These are phyloP conservation scores for Letharia columbiana DNA, from an alignment of 495 filamentous ascomycete species.

Conservation along the genomic window DNA sequence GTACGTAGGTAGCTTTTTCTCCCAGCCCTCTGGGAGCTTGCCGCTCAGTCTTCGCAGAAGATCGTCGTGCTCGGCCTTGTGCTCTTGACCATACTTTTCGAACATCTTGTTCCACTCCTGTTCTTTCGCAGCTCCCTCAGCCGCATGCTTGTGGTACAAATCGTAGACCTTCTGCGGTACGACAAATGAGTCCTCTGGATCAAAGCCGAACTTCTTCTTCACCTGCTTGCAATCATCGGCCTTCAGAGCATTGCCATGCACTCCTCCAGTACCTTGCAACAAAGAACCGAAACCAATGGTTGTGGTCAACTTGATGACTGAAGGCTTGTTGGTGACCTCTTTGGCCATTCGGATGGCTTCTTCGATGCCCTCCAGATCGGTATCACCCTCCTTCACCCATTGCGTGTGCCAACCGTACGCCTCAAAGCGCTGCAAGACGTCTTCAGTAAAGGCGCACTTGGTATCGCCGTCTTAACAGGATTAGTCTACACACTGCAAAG, in stretches of 20 bases:
- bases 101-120: conserved; percentile 93
- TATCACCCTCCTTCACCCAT: conserved; percentile 81
- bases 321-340: conserved; percentile 89
- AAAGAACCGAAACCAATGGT: conserved; percentile 97
- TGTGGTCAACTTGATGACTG: conserved; percentile 93
- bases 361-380: conserved; percentile 82
- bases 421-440: conserved; percentile 92
- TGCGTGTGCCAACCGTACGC: conserved; percentile 94
- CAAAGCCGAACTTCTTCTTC: conserved; percentile 91
- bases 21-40: conserved; percentile 92
- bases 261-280: conserved; percentile 84
- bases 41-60: conserved; percentile 72
- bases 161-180: conserved; percentile 96
- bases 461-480: conserved; percentile 71
- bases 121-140: conserved; percentile 81
- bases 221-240: conserved; percentile 82
- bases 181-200: conserved; percentile 86
- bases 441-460: conserved; percentile 92
- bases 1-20: conserved; percentile 87
- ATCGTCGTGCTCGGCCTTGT: conserved; percentile 69
- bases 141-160: conserved; percentile 68
- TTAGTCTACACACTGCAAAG: not conserved
- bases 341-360: conserved; percentile 76
- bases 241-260: conserved; percentile 94
- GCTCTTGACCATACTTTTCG: conserved; percentile 69